Evolutionary conservation across 805 yeast genomes (phyloP), one percentile per base, ranked within the genome.

Genomic region (Ogataea nonfermentans): DNA sequence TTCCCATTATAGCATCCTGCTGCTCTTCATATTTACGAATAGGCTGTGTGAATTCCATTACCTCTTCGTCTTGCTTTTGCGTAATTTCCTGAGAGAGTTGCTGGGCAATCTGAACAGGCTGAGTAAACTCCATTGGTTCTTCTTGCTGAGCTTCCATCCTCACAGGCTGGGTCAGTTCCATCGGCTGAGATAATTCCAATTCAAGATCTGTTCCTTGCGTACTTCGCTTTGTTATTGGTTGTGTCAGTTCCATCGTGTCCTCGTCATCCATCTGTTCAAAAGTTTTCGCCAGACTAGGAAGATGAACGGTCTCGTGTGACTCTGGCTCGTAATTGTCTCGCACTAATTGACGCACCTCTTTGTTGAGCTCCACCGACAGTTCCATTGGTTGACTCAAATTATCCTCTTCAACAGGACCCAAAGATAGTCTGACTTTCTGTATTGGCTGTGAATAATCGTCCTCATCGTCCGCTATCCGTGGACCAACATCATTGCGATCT

Each of bases 331-430:
- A 11, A 19, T 13, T 30, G 9, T 24, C 30, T 13, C 42, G 37
- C 12, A 32, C 36, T 22, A 44, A 27, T 4, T 28, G 24, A 10
- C 37, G 37, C 3, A 41, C 22, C 20, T 35, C 31, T 9, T 32
- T 36, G 8, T 35, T 41, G 29, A 44, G 13, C 27, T 44, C 48
- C 9, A 34, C 37, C 9, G 59, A 49, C 45, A 55, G 42, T 24
- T 56, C 61, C 61, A 56, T 51, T 3, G 61, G 53, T 32, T 55
- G 57, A 4, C 61, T 55, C 12, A 48, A 34, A 14, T 46, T 47
- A 8, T 53, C 55, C 25, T 55, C 59, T 23, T 55, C 57, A 14
- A 51, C 37, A n/a, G 29, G 23, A 10, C 24, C 29, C 9, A 29
- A 9, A 2, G 41, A 20, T 3, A 48, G 8, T 9, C 35, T 29